Percentiles rank a stretch among this genome's conserved stretches.
phyloP scores from a whole-genome alignment of 225 moss, liverwort and hornwort species.

The Polytrichum commune region DNA sequence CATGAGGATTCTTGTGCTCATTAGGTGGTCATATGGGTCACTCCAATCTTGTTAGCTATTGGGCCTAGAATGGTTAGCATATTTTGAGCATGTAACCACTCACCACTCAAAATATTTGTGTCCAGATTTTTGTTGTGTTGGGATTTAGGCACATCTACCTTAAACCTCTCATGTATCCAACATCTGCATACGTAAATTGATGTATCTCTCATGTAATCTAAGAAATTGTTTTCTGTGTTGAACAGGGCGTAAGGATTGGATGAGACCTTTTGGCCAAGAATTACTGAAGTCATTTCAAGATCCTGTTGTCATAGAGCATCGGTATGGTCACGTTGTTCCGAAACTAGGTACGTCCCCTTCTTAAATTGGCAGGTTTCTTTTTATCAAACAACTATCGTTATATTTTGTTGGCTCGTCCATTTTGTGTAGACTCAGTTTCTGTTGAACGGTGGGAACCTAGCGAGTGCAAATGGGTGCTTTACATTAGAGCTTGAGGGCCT shows the following conservation, averaged over 20 bases:
- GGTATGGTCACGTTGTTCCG: constrained; percentile 77
- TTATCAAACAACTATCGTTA: no score
- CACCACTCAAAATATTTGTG: no score
- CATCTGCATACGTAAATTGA: background rate
- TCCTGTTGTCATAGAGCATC: constrained; percentile 46
- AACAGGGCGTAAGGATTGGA: constrained; percentile 60
- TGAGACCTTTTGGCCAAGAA: constrained; percentile 37
- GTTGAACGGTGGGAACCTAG: no score
- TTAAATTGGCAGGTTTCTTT: no score
- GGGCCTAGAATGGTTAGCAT: no score
- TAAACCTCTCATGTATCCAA: background rate
- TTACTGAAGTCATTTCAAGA: constrained; percentile 58
- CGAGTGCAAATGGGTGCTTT: no score
- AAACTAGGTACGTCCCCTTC: constrained; percentile 55
- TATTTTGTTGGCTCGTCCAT: no score
- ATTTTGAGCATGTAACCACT: background rate
- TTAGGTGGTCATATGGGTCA: no score
- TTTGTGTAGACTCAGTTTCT: no score
- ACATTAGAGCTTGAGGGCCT: no score
- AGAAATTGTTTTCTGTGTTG: background rate
- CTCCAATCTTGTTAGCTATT: no score
- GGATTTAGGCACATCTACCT: background rate
- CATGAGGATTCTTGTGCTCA: no score
- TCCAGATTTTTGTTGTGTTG: background rate
- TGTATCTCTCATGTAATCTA: background rate